Evolutionary conservation across 2,329 filamentous ascomycete genomes (phyloP).

Genomic region (Aspergillus arachidicola): DNA sequence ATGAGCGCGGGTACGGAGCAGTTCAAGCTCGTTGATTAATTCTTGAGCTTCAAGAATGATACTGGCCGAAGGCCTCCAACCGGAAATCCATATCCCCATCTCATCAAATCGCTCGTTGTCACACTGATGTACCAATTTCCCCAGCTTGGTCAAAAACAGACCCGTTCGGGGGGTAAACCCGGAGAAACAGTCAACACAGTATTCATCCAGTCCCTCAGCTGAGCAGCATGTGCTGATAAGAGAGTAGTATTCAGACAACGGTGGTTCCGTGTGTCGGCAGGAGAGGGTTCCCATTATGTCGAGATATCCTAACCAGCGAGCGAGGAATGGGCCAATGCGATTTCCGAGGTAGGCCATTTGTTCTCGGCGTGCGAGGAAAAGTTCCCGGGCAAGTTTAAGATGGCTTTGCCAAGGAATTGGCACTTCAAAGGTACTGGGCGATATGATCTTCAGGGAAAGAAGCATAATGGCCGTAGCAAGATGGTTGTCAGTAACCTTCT

Average conservation of each 20-base stretch:
- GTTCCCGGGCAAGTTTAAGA: conserved; percentile 71
- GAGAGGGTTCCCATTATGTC: conserved; percentile 75
- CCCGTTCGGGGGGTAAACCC: conserved; percentile 75
- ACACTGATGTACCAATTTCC: conserved; percentile 69
- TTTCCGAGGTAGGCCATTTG: conserved; percentile 55
- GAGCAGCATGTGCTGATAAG: conserved; percentile 51
- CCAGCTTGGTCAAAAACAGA: conserved; percentile 70
- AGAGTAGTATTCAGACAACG: conserved; percentile 55
- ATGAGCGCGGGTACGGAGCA: conserved; percentile 51
- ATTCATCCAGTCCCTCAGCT: conserved; percentile 61
- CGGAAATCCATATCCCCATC: conserved; percentile 50
- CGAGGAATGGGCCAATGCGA: conserved; percentile 72
- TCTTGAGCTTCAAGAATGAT: conserved; percentile 60
- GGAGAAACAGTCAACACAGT: conserved; percentile 77
- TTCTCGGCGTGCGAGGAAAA: conserved; percentile 69
- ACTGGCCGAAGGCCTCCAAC: conserved; percentile 62
- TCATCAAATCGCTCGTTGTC: conserved; percentile 66
- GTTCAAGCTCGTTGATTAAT: conserved; percentile 64
- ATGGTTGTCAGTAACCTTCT: conserved; percentile 70
- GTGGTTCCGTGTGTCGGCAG: conserved; percentile 59
- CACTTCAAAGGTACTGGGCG: conserved; percentile 78
- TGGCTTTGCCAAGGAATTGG: conserved; percentile 80
- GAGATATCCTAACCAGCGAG: conserved; percentile 81
- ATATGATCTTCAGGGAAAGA: conserved; percentile 79
- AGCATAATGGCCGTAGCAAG: conserved; percentile 84